Evolutionary conservation across 768 basidiomycete genomes (phyloP).

Genomic region (Rhizopogon rudus): DNA sequence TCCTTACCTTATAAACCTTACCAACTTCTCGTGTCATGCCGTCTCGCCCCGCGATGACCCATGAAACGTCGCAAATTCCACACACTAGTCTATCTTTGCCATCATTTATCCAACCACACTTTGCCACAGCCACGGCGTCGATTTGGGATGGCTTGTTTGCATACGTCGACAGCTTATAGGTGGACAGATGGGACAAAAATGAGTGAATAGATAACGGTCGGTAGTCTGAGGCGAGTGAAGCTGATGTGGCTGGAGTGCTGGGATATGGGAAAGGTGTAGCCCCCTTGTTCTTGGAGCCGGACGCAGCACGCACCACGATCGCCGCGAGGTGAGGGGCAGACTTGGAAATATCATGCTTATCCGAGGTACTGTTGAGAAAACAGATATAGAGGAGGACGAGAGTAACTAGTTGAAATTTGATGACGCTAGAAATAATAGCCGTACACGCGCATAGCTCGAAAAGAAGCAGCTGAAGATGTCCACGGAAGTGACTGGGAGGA

Average conservation of each 20-base stretch:
- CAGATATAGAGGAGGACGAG: not conserved
- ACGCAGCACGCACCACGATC: constrained; percentile 62
- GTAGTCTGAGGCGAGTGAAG: constrained; percentile 49
- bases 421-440: constrained; percentile 35
- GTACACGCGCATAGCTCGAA: constrained; percentile 34
- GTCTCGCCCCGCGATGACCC: constrained; percentile 66
- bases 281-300: constrained; percentile 40
- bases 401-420: constrained; percentile 19
- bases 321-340: constrained; percentile 66
- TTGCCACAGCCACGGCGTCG: constrained; percentile 75
- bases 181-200: constrained; percentile 68
- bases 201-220: constrained; percentile 73
- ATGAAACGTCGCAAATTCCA: constrained; percentile 64
- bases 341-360: constrained; percentile 38
- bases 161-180: constrained; percentile 77
- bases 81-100: constrained; percentile 78
- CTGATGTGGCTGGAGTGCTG: constrained; percentile 14
- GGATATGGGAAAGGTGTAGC: constrained; percentile 42
- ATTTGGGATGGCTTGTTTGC: constrained; percentile 70
- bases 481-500: constrained; percentile 37
- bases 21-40: constrained; percentile 76
- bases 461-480: constrained; percentile 40
- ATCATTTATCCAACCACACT: constrained; percentile 81
- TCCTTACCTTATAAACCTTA: constrained; percentile 37
- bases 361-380: constrained; percentile 2